Base-by-base conservation (phyloP, 2,329 filamentous ascomycete genomes). In the Chaetomium olivaceum region DNA sequence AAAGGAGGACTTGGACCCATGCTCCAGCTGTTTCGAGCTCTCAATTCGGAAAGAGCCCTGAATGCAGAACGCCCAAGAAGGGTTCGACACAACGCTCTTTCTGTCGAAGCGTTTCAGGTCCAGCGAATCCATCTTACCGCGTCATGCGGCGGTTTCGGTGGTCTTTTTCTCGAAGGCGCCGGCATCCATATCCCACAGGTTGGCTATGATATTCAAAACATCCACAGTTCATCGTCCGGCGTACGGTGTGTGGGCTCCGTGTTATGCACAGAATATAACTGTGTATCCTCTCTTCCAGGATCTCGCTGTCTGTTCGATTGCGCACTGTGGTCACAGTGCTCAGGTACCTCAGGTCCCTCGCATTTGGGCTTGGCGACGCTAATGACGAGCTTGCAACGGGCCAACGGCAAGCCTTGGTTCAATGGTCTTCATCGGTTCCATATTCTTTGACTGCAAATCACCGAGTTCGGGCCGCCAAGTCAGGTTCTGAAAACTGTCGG, bases 391-490 rank as follows among this genome's bases (percentile, higher is more conserved):
- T 31, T 21, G 33, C 55, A 52, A 46, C 33, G 39, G 59, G 46
- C 21, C 46, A 61, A 61, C 59, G 50, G 50, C 59, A 51, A 33
- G 50, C 50, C 50, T 46, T 43, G 33, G 23, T 55, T 61, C 59
- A 55, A 61, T 61, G 59, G 59, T 61, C 16, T 46, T 46, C 6
- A 55, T 61, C 50, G 59, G 27, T 61, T 61, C 59, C 59, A 46
- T 21, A 33, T 50, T 50, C 3, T 36, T 21, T 25, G 39, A 27
- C 23, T 31, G 50, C 61, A 62, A 62, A 62, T 62, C 61, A 57
- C 59, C 61, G 61, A 62, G 61, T n/a, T 50, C 52, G n/a, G 43
- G 6, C 39, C 31, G 61, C 52, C 36, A 57, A 57, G 52, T 57
- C 27, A 31, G n/a, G 19, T 29, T 12, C 39, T 25, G 33, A 9